phyloP scores from a whole-genome alignment of 2,329 filamentous ascomycete species.

The Cordyceps farinosa region DNA sequence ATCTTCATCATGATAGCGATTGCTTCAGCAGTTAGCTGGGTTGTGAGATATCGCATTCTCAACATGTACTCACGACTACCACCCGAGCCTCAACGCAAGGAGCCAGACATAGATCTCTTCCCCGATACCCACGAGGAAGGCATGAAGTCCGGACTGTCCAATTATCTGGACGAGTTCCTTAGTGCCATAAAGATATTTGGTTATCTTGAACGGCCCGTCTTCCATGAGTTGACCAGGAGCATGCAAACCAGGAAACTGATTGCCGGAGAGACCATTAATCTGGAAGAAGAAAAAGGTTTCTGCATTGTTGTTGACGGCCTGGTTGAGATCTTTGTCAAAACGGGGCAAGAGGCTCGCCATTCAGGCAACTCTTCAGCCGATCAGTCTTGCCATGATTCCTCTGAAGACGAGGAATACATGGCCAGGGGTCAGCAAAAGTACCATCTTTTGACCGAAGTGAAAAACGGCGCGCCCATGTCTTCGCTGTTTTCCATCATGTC shows the following conservation, averaged over 20 bases:
- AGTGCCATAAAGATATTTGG: slow-evolving; percentile 99
- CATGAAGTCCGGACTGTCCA: slow-evolving; percentile 86
- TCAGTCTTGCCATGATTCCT: slow-evolving; percentile 35
- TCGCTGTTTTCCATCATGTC: slow-evolving; percentile 97
- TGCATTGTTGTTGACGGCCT: slow-evolving; percentile 95
- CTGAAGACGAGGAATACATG: slow-evolving; percentile 66
- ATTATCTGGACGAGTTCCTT: slow-evolving; percentile 94
- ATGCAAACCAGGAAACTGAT: slow-evolving; percentile 98
- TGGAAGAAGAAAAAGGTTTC: slow-evolving; percentile 98
- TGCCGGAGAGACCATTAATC: slow-evolving; percentile 87
- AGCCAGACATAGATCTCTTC: slow-evolving; percentile 92
- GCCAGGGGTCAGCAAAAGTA: slow-evolving; percentile 75
- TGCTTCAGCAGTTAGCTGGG: slow-evolving; percentile 85
- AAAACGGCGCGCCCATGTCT: slow-evolving; percentile 97
- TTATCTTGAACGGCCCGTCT: slow-evolving; percentile 92
- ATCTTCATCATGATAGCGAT: slow-evolving; percentile 74
- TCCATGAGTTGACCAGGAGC: slow-evolving; percentile 92
- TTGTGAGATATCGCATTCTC: slow-evolving; percentile 90
- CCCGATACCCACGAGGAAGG: slow-evolving; percentile 89
- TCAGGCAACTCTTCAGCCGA: slow-evolving; percentile 22
- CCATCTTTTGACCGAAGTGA: slow-evolving; percentile 92
- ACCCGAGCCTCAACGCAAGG: slow-evolving; percentile 91
- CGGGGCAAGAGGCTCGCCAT: slow-evolving; percentile 54
- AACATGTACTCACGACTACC: slow-evolving; percentile 96
- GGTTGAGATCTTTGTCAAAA: slow-evolving; percentile 98